A percentile compares a stretch with the other conserved stretches of the same genome.
Conservation (phyloP, 441 rosid species). For the Cnidoscolus chayamansa region DNA sequence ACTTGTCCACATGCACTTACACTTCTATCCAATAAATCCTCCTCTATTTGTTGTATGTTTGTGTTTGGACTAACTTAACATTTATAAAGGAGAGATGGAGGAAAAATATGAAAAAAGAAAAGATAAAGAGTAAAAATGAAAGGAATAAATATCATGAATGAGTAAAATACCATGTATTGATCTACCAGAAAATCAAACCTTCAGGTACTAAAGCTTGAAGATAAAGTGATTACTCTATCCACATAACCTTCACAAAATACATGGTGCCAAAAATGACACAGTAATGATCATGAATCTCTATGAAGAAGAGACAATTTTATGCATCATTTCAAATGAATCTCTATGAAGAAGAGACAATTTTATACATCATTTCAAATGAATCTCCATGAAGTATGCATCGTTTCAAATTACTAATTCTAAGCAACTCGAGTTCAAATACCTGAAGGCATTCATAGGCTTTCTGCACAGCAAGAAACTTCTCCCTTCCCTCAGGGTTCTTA, state of each 20-base stretch:
- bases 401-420: neutral
- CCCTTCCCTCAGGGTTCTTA: conserved; percentile 99
- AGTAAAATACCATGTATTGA: neutral
- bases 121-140: neutral
- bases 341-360: neutral
- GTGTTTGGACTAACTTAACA: neutral
- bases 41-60: neutral
- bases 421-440: conserved; percentile 38
- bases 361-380: neutral
- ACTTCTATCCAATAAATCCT: neutral
- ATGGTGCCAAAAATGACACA: neutral
- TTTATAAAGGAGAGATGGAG: neutral
- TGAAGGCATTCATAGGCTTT: conserved; percentile 99
- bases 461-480: conserved; percentile 96
- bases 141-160: neutral
- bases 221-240: neutral
- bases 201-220: neutral
- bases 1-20: neutral
- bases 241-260: neutral
- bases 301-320: neutral
- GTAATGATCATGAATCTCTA: neutral
- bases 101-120: neutral
- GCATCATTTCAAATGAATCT: no score
- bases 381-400: neutral
- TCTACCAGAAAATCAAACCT: neutral